phyloP scores from a whole-genome alignment of 805 yeast species.

The Pichia paraexigua region DNA sequence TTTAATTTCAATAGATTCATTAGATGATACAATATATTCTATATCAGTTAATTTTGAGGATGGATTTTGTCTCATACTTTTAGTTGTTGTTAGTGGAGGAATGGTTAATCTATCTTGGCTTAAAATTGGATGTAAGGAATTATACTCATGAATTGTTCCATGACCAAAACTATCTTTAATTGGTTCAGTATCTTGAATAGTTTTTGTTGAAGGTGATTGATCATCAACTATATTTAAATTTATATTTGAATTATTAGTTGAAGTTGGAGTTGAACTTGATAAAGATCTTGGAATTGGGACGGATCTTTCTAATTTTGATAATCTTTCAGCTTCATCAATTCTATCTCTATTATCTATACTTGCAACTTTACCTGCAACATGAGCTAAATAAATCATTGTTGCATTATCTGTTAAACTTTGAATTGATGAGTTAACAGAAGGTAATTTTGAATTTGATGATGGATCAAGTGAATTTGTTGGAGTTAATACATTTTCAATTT shows the following conservation, averaged over 20 bases:
- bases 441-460: conserved; percentile 1
- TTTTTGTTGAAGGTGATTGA: neutral
- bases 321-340: conserved; percentile 44
- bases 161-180: conserved; percentile 24
- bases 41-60: conserved; percentile 45
- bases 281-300: conserved; percentile 4
- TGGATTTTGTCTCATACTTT: conserved; percentile 39
- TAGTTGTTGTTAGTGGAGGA: conserved; percentile 37
- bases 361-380: conserved; percentile 73
- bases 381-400: conserved; percentile 65
- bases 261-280: neutral
- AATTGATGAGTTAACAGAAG: conserved; percentile 6
- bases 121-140: conserved; percentile 18
- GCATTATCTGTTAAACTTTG: conserved; percentile 25
- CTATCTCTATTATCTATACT: conserved; percentile 58
- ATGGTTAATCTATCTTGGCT: conserved; percentile 28
- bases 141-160: conserved; percentile 6
- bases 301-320: conserved; percentile 36
- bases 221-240: neutral
- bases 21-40: conserved; percentile 51
- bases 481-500: neutral
- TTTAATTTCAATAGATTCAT: neutral
- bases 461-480: neutral
- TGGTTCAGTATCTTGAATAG: conserved; percentile 11
- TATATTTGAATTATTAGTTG: neutral